Conservation (phyloP, 768 basidiomycete species). For the Phaeotremella skinneri region DNA sequence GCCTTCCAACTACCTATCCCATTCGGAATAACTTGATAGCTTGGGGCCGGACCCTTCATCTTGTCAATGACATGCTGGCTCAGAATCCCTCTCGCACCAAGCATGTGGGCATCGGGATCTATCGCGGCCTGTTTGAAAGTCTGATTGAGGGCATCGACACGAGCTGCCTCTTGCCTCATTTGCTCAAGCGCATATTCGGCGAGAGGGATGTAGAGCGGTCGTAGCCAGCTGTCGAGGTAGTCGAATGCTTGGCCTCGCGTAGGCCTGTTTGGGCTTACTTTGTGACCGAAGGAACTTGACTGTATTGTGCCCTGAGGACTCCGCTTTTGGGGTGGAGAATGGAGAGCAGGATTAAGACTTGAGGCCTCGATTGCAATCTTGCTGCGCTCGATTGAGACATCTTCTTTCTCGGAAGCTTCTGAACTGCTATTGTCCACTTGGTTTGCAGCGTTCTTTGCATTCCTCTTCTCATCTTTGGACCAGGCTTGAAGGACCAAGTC, state of each 20-base stretch:
- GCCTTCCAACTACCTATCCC: conserved; percentile 24
- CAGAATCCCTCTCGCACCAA: conserved; percentile 30
- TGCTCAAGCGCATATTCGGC: conserved; percentile 21
- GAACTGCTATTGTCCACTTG: too few relatives aligned
- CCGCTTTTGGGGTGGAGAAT: too few relatives aligned
- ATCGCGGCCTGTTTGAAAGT: conserved; percentile 5
- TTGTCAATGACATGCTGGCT: conserved; percentile 35
- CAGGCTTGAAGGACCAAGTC: too few relatives aligned
- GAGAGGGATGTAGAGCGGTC: conserved; percentile 33
- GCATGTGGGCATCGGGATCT: neutral
- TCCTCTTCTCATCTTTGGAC: too few relatives aligned
- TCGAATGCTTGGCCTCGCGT: conserved; percentile 28
- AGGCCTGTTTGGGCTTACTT: neutral
- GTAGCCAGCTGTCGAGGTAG: conserved; percentile 31
- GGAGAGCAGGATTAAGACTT: too few relatives aligned
- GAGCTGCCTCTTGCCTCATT: conserved; percentile 12
- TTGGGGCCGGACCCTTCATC: conserved; percentile 17
- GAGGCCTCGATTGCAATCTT: too few relatives aligned
- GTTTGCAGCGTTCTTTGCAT: too few relatives aligned
- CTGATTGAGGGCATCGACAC: neutral
- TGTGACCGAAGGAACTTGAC: too few relatives aligned
- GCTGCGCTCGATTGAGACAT: too few relatives aligned
- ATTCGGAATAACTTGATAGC: conserved; percentile 8
- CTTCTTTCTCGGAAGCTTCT: too few relatives aligned
- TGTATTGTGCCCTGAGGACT: too few relatives aligned